Evolutionary conservation across 2,329 filamentous ascomycete genomes (phyloP).

Genomic region (Ophiosphaerella herpotricha): DNA sequence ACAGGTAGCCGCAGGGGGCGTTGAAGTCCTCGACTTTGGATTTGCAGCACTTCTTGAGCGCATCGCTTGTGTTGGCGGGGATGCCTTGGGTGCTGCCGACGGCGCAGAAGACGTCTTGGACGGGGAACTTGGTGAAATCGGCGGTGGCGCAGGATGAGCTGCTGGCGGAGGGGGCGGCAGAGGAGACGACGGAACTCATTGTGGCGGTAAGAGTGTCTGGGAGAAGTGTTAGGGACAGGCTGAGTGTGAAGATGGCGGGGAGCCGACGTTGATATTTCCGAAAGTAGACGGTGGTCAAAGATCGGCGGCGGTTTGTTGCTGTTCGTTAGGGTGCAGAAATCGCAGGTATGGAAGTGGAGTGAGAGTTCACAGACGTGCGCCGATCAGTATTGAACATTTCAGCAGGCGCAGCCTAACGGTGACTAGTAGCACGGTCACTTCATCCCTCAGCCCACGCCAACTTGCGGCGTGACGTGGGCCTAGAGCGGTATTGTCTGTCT

Average conservation of each 20-base stretch:
- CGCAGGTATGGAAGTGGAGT: not conserved
- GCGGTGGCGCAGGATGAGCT: conserved; percentile 26
- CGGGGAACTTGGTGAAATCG: conserved; percentile 33
- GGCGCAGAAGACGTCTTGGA: conserved; percentile 33
- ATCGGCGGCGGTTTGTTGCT: not conserved
- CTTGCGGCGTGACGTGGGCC: conserved; percentile 14
- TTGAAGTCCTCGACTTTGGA: conserved; percentile 35
- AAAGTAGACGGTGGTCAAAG: too few relatives aligned
- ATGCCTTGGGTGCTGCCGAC: conserved; percentile 29
- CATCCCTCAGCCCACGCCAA: conserved; percentile 2
- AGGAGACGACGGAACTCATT: conserved; percentile 26
- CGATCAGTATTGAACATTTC: conserved; percentile 3
- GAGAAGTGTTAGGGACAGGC: not conserved
- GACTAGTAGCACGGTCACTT: conserved; percentile 7
- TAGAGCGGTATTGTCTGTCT: conserved; percentile 13
- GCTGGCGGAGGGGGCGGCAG: conserved; percentile 20
- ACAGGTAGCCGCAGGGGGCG: conserved; percentile 37
- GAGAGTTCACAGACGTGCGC: not conserved
- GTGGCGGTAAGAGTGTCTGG: conserved; percentile 1
- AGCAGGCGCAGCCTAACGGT: not conserved
- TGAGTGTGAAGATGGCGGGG: not conserved
- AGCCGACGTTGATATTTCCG: not conserved
- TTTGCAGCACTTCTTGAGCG: conserved; percentile 39
- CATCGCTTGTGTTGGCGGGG: conserved; percentile 28
- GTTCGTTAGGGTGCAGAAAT: not conserved